These are phyloP conservation scores for Cairneyella variabilis DNA, from an alignment of 495 filamentous ascomycete species.

Conservation along the genomic window DNA sequence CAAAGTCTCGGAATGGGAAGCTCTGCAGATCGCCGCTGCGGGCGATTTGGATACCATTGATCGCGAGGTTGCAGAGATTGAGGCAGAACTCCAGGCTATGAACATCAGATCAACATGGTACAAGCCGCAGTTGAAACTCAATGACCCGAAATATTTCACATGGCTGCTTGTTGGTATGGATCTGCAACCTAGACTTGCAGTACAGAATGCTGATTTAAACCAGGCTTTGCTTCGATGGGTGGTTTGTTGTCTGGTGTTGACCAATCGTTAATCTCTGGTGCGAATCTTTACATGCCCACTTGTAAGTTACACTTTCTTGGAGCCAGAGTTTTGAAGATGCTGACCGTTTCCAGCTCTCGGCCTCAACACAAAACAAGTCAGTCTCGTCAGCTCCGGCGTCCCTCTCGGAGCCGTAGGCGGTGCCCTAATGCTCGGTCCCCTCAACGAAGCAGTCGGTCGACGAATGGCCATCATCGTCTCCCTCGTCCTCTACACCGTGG, in stretches of 20 bases:
- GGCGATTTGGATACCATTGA: slow-evolving; percentile 26
- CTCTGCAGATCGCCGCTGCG: slow-evolving; percentile 23
- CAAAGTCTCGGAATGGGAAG: slow-evolving; percentile 25
- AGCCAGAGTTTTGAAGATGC: no score
- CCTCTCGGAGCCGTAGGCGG: slow-evolving; percentile 58
- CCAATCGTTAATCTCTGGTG: slow-evolving; percentile 57
- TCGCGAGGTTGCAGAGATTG: slow-evolving; percentile 18
- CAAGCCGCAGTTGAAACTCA: slow-evolving; percentile 21
- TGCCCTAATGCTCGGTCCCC: slow-evolving; percentile 52
- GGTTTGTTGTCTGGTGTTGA: slow-evolving; percentile 60
- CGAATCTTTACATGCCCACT: slow-evolving; percentile 52
- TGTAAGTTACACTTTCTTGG: slow-evolving; percentile 16
- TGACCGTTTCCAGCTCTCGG: slow-evolving; percentile 31
- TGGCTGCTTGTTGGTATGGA: slow-evolving; percentile 51
- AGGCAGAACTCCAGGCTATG: slow-evolving; percentile 18
- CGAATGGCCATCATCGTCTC: slow-evolving; percentile 57
- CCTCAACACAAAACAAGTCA: slow-evolving; percentile 41
- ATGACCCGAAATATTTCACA: slow-evolving; percentile 42
- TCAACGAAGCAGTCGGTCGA: slow-evolving; percentile 55
- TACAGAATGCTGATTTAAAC: not conserved
- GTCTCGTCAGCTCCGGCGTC: slow-evolving; percentile 55
- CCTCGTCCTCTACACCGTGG: slow-evolving; percentile 54
- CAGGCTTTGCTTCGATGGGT: slow-evolving; percentile 55
- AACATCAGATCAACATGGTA: slow-evolving; percentile 21
- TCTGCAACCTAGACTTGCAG: not conserved